phyloP scores from a whole-genome alignment of 345 rosid species.

The Geranium rotundifolium region DNA sequence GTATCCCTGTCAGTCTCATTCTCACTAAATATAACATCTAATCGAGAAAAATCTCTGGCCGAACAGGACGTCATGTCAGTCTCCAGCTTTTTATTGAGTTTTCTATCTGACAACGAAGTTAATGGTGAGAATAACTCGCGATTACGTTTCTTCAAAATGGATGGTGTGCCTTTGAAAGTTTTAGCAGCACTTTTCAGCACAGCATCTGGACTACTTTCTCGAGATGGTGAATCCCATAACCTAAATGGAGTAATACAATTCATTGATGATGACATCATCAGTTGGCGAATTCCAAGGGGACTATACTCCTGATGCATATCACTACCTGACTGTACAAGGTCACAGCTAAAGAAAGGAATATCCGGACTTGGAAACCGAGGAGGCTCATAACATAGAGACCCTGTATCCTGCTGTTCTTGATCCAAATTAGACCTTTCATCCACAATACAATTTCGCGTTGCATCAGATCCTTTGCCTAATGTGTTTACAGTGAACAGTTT shows the following conservation, averaged over 20 bases:
- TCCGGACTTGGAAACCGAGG: slow-evolving; percentile 30
- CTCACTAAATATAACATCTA: slow-evolving; percentile 73
- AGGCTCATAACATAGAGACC: slow-evolving; percentile 25
- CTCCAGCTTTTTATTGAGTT: slow-evolving; percentile 70
- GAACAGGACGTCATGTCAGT: slow-evolving; percentile 55
- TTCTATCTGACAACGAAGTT: slow-evolving; percentile 76
- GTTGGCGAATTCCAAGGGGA: slow-evolving; percentile 32
- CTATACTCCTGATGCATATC: slow-evolving; percentile 29
- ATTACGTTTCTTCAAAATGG: slow-evolving; percentile 76
- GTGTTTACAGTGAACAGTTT: slow-evolving; percentile 53
- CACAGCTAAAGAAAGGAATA: slow-evolving; percentile 26
- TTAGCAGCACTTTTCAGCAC: slow-evolving; percentile 67
- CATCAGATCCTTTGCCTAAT: not conserved
- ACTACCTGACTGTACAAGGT: slow-evolving; percentile 20
- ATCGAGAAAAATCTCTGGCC: slow-evolving; percentile 64
- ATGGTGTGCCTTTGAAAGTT: slow-evolving; percentile 65
- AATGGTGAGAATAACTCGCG: slow-evolving; percentile 39
- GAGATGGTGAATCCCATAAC: slow-evolving; percentile 83
- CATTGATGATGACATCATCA: slow-evolving; percentile 22
- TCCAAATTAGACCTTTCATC: slow-evolving; percentile 25
- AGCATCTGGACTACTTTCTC: slow-evolving; percentile 61
- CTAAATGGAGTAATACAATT: slow-evolving; percentile 14
- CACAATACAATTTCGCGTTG: slow-evolving; percentile 22
- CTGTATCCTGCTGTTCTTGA: slow-evolving; percentile 14
- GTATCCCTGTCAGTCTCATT: slow-evolving; percentile 14